Conservation (phyloP, 148 eudicot species). For the Amaranthus cruentus region DNA sequence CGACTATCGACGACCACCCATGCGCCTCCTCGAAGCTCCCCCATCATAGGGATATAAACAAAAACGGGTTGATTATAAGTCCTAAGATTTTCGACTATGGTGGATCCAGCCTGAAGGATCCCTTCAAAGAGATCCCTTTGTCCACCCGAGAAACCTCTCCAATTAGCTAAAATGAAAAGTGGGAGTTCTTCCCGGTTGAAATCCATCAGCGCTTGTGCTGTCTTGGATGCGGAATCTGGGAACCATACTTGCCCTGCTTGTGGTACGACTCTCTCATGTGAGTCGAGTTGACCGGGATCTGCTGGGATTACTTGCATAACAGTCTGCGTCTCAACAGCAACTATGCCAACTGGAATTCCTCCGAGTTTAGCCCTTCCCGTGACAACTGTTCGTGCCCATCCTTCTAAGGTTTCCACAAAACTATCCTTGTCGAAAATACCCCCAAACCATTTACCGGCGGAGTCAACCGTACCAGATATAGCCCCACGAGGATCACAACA, state of each 20-base stretch:
- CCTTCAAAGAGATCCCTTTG: constrained; percentile 98
- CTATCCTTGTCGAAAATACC: constrained; percentile 90
- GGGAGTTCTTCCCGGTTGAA: constrained; percentile 95
- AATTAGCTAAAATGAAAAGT: constrained; percentile 91
- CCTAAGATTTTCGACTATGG: constrained; percentile 92
- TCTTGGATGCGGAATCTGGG: constrained; percentile 95
- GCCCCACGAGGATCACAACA: constrained; percentile 96
- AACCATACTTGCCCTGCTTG: constrained; percentile 99
- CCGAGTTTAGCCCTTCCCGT: constrained; percentile 99
- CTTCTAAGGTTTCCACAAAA: constrained; percentile 90
- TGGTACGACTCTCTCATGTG: constrained; percentile 95
- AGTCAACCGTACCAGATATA: constrained; percentile 53
- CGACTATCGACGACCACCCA: constrained; percentile 98
- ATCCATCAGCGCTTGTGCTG: constrained; percentile 98
- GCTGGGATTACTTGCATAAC: constrained; percentile 98
- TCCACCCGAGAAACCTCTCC: constrained; percentile 99
- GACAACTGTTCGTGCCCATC: constrained; percentile 99
- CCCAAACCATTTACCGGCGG: constrained; percentile 79
- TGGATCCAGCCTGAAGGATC: constrained; percentile 96
- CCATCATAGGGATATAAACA: constrained; percentile 86
- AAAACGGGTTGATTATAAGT: constrained; percentile 88
- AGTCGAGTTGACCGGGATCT: constrained; percentile 96
- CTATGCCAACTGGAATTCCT: constrained; percentile 91
- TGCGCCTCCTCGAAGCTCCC: constrained; percentile 98
- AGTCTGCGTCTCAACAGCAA: constrained; percentile 96